A percentile compares a stretch with the other conserved stretches of the same genome.
Conservation (phyloP, 1,139 yeast genomes). For the Tardiomyces depauwii region DNA sequence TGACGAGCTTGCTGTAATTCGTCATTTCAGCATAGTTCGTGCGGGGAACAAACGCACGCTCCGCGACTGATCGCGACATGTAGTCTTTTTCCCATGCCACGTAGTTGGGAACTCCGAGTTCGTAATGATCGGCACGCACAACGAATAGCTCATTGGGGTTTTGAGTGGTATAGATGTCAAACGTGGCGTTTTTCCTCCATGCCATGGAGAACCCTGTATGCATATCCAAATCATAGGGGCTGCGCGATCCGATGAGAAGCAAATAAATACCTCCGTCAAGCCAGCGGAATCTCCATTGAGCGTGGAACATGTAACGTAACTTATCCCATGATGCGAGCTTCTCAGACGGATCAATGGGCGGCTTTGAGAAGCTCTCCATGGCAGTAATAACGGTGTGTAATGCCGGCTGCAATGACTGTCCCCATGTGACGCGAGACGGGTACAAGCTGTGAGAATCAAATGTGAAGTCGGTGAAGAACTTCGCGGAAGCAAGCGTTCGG, state of each 20-base stretch:
- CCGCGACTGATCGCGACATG: conserved; percentile 12
- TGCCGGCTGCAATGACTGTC: conserved; percentile 75
- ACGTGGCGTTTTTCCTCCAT: conserved; percentile 57
- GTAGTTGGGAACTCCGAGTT: conserved; percentile 52
- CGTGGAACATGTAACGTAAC: conserved; percentile 49
- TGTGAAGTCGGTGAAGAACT: conserved; percentile 52
- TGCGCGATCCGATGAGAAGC: conserved; percentile 57
- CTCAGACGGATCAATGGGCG: conserved; percentile 74
- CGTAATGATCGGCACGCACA: conserved; percentile 54
- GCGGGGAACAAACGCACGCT: conserved; percentile 11
- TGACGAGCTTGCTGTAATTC: conserved; percentile 33
- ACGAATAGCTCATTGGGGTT: conserved; percentile 52
- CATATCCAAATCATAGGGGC: conserved; percentile 64
- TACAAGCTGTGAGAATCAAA: conserved; percentile 43
- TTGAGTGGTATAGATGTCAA: conserved; percentile 51
- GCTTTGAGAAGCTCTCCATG: conserved; percentile 75
- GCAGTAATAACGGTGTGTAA: conserved; percentile 71
- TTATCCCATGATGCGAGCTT: conserved; percentile 76
- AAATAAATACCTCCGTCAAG: conserved; percentile 36
- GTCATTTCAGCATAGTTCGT: conserved; percentile 17
- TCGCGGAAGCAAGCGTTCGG: conserved; percentile 68
- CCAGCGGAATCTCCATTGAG: conserved; percentile 39
- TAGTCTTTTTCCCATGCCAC: conserved; percentile 24
- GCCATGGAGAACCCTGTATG: conserved; percentile 74
- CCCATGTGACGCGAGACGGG: conserved; percentile 75